Conservation (phyloP, 306 rosid species). For the Fragaria iinumae region DNA sequence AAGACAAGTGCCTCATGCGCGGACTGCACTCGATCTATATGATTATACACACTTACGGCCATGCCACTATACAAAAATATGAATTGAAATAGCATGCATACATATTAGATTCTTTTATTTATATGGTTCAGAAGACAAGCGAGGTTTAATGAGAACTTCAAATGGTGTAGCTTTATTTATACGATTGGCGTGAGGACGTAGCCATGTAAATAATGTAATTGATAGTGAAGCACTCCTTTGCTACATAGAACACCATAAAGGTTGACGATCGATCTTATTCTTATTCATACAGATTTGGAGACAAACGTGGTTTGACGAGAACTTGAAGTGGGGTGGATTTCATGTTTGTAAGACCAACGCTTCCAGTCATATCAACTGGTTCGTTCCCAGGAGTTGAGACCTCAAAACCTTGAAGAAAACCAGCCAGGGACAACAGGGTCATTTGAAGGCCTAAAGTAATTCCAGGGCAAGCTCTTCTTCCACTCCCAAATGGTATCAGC, state of each 20-base stretch:
- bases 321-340: slow-evolving; percentile 52
- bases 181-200: too few relatives aligned
- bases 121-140: background rate
- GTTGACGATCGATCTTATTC: too few relatives aligned
- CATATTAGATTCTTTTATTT: too few relatives aligned
- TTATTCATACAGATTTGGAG: slow-evolving; percentile 23
- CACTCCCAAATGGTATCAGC: slow-evolving; percentile 54
- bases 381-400: slow-evolving; percentile 22
- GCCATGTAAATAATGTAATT: too few relatives aligned
- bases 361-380: slow-evolving; percentile 47
- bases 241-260: too few relatives aligned
- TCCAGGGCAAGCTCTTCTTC: slow-evolving; percentile 63
- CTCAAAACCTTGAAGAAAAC: slow-evolving; percentile 50
- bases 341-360: slow-evolving; percentile 32
- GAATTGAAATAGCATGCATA: too few relatives aligned
- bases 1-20: too few relatives aligned
- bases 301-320: slow-evolving; percentile 44
- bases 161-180: slow-evolving; percentile 16
- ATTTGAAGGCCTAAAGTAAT: slow-evolving; percentile 35
- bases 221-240: too few relatives aligned
- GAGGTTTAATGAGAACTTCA: slow-evolving; percentile 22
- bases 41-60: too few relatives aligned
- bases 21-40: too few relatives aligned
- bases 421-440: slow-evolving; percentile 35
- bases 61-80: too few relatives aligned